Evolutionary conservation across 495 filamentous ascomycete species (phyloP).

Genomic region (Cladorrhinum samala): DNA sequence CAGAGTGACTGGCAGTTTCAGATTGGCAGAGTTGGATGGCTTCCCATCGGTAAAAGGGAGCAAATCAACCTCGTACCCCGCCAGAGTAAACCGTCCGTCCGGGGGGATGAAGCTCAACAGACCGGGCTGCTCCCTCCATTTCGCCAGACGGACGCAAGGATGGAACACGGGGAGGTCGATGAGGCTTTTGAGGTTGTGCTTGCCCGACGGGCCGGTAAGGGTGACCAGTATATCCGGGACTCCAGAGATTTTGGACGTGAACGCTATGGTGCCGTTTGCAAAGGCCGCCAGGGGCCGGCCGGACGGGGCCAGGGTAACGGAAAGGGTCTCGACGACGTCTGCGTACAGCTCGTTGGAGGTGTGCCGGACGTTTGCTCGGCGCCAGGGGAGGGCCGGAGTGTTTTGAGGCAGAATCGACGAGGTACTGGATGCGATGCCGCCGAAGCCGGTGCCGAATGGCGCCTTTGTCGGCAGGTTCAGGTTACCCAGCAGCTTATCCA

Average conservation of each 20-base stretch:
- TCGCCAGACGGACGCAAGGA: slow-evolving; percentile 79
- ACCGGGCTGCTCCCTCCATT: slow-evolving; percentile 82
- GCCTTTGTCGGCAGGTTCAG: slow-evolving; percentile 66
- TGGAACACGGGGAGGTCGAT: slow-evolving; percentile 94
- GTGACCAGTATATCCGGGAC: slow-evolving; percentile 83
- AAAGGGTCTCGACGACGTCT: slow-evolving; percentile 85
- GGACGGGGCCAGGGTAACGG: slow-evolving; percentile 81
- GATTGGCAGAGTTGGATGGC: slow-evolving; percentile 44
- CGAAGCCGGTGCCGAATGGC: slow-evolving; percentile 9
- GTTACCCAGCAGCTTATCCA: slow-evolving; percentile 85
- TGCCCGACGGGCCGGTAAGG: slow-evolving; percentile 70
- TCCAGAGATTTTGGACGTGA: slow-evolving; percentile 90
- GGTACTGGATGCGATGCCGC: slow-evolving; percentile 14
- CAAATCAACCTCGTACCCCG: slow-evolving; percentile 91
- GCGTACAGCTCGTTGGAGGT: slow-evolving; percentile 97
- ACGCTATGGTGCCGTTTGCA: slow-evolving; percentile 87
- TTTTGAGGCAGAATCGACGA: slow-evolving; percentile 34
- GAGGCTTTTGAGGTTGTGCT: slow-evolving; percentile 61
- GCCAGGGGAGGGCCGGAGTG: slow-evolving; percentile 64
- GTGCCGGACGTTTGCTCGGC: slow-evolving; percentile 85
- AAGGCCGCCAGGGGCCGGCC: slow-evolving; percentile 80
- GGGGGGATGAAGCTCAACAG: slow-evolving; percentile 92
- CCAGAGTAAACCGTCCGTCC: slow-evolving; percentile 90
- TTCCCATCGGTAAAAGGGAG: slow-evolving; percentile 53
- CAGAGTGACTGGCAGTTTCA: slow-evolving; percentile 74